These are phyloP conservation scores for Hypomontagnella monticulosa DNA, from an alignment of 495 filamentous ascomycete genomes.

Conservation along the genomic window DNA sequence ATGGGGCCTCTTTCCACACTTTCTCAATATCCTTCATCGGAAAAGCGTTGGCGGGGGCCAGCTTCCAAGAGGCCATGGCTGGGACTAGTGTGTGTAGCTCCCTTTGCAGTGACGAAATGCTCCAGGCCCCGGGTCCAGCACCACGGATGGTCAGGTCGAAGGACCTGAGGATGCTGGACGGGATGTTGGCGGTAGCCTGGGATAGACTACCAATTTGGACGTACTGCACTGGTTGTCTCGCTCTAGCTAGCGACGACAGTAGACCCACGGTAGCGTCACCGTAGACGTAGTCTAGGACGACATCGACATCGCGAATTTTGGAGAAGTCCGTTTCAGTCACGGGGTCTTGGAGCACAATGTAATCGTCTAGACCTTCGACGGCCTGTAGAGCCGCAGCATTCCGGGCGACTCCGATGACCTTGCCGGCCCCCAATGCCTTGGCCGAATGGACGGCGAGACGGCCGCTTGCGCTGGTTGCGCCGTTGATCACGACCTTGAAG, in stretches of 20 bases:
- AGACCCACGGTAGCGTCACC: conserved; percentile 39
- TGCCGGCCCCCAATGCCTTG: conserved; percentile 52
- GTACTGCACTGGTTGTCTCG: conserved; percentile 40
- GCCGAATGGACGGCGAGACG: conserved; percentile 50
- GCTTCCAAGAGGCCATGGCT: conserved; percentile 29
- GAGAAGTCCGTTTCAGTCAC: conserved; percentile 54
- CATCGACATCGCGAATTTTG: conserved; percentile 24
- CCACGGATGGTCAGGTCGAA: conserved; percentile 43
- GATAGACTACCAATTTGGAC: conserved; percentile 44
- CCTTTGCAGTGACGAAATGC: conserved; percentile 23
- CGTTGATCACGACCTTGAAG: conserved; percentile 55
- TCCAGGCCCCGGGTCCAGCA: conserved; percentile 39
- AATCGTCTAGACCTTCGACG: conserved; percentile 49
- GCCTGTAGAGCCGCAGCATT: conserved; percentile 42
- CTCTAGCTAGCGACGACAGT: conserved; percentile 34
- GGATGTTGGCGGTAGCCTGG: conserved; percentile 30
- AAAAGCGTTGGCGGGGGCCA: conserved; percentile 13
- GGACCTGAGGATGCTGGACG: conserved; percentile 35
- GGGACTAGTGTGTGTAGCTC: conserved; percentile 36
- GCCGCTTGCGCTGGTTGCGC: conserved; percentile 56
- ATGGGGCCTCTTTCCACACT: conserved; percentile 38
- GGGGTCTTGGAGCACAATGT: conserved; percentile 47
- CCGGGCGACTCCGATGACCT: conserved; percentile 54
- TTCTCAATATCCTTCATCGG: conserved; percentile 42
- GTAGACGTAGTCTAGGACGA: conserved; percentile 48